Evolutionary conservation across 164 flowering plant genomes (phyloP).

Genomic region (Saururus chinensis): DNA sequence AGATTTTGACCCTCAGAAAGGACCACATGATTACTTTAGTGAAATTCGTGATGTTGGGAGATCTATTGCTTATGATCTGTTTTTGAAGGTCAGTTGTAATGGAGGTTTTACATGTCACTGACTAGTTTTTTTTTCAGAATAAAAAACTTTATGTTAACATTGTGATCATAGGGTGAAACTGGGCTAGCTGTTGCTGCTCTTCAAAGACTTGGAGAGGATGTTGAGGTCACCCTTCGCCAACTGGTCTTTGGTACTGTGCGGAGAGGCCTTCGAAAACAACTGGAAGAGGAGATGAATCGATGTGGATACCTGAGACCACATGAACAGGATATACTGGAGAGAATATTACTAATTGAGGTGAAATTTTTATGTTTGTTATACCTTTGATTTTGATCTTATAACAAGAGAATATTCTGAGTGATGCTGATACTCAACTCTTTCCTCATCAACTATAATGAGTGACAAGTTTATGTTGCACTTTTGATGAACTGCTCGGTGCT

Average conservation of each 20-base stretch:
- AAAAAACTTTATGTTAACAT: constrained; percentile 10
- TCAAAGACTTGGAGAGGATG: constrained; percentile 95
- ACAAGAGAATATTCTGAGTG: neutral
- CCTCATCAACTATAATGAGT: neutral
- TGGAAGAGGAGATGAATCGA: constrained; percentile 64
- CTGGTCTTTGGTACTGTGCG: constrained; percentile 78
- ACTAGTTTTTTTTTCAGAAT: constrained; percentile 1
- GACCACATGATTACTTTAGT: constrained; percentile 60
- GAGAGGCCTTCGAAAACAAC: constrained; percentile 65
- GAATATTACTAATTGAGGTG: constrained; percentile 78
- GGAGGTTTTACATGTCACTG: constrained; percentile 1
- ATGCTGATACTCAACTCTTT: neutral
- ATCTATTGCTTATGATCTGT: constrained; percentile 88
- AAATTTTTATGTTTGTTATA: neutral
- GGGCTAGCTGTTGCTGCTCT: constrained; percentile 72
- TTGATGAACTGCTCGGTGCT: neutral
- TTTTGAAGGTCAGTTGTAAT: constrained; percentile 59
- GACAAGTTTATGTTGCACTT: neutral
- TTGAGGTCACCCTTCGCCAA: constrained; percentile 63
- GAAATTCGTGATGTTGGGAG: constrained; percentile 92
- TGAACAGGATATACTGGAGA: constrained; percentile 64
- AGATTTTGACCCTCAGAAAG: constrained; percentile 36
- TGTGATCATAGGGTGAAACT: constrained; percentile 67
- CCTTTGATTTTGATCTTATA: neutral
- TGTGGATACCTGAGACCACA: constrained; percentile 57